These are phyloP conservation scores for Pluteus cervinus DNA, from an alignment of 768 basidiomycete species.

Conservation along the genomic window DNA sequence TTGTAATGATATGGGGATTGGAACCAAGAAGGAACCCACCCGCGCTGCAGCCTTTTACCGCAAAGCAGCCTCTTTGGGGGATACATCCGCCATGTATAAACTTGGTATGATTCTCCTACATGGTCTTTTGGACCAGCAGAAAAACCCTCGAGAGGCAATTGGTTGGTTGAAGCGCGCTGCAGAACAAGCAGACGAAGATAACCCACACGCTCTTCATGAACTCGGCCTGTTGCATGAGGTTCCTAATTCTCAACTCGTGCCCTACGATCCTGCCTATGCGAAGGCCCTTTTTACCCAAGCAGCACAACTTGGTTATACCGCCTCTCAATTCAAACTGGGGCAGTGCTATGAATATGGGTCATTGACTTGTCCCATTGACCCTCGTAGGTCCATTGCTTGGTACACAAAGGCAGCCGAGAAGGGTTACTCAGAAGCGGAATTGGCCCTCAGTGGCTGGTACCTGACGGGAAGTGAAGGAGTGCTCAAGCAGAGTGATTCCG, in stretches of 20 bases:
- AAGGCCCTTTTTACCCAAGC: slow-evolving; percentile 85
- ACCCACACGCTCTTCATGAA: slow-evolving; percentile 96
- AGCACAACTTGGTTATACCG: slow-evolving; percentile 89
- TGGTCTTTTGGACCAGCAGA: slow-evolving; percentile 75
- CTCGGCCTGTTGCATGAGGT: slow-evolving; percentile 84
- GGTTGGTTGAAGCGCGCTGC: slow-evolving; percentile 94
- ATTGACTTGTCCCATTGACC: slow-evolving; percentile 87
- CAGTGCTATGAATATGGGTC: slow-evolving; percentile 92
- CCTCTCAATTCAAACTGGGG: slow-evolving; percentile 92
- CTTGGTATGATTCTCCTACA: slow-evolving; percentile 96
- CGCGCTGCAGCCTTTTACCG: slow-evolving; percentile 95
- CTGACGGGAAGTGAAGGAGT: slow-evolving; percentile 93
- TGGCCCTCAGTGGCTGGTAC: slow-evolving; percentile 98
- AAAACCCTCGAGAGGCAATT: slow-evolving; percentile 87
- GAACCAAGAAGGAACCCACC: slow-evolving; percentile 81
- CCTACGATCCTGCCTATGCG: slow-evolving; percentile 76
- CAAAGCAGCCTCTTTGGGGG: slow-evolving; percentile 92
- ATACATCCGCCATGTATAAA: slow-evolving; percentile 99
- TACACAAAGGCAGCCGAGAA: slow-evolving; percentile 98
- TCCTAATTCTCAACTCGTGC: slow-evolving; percentile 59
- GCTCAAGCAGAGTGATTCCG: slow-evolving; percentile 94
- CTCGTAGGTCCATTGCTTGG: slow-evolving; percentile 93
- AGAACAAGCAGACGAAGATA: slow-evolving; percentile 96
- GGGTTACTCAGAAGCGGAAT: slow-evolving; percentile 90
- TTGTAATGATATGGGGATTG: slow-evolving; percentile 97